Evolutionary conservation across 2,329 filamentous ascomycete genomes (phyloP).

Genomic region (Grosmannia huntii): DNA sequence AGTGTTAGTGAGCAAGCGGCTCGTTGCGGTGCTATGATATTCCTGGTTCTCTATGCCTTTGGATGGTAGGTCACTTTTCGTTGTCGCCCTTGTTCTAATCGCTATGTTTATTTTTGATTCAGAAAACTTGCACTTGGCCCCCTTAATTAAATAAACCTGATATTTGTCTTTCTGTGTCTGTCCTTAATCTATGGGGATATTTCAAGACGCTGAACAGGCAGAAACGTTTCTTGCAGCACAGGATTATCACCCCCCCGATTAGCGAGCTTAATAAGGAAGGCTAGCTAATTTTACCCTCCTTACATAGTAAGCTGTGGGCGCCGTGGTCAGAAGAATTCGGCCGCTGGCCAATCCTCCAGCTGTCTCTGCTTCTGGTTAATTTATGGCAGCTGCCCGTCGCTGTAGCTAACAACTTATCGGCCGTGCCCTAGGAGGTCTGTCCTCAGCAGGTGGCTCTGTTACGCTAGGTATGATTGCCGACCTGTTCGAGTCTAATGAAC

Average conservation of each 20-base stretch:
- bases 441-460: constrained; percentile 60
- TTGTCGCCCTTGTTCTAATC: background rate
- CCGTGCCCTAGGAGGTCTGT: constrained; percentile 56
- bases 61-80: constrained; percentile 37
- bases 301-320: constrained; percentile 59
- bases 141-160: too few species aligned
- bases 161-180: too few species aligned
- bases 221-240: too few species aligned
- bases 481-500: constrained; percentile 56
- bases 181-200: too few species aligned
- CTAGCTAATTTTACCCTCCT: background rate
- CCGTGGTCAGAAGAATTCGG: constrained; percentile 80
- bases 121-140: too few species aligned
- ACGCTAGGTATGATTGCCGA: constrained; percentile 66
- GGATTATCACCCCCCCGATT: too few species aligned
- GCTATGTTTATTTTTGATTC: background rate
- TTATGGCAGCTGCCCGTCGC: constrained; percentile 63
- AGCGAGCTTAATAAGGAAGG: too few species aligned
- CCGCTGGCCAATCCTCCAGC: constrained; percentile 62
- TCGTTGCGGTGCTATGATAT: constrained; percentile 63
- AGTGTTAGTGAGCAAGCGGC: constrained; percentile 54
- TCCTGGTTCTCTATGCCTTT: constrained; percentile 69
- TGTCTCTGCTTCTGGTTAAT: constrained; percentile 63
- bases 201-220: too few species aligned
- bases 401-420: constrained; percentile 64